These are phyloP conservation scores for Funneliformis caledonium DNA, from an alignment of 371 early-diverging fungal species.

Conservation along the genomic window DNA sequence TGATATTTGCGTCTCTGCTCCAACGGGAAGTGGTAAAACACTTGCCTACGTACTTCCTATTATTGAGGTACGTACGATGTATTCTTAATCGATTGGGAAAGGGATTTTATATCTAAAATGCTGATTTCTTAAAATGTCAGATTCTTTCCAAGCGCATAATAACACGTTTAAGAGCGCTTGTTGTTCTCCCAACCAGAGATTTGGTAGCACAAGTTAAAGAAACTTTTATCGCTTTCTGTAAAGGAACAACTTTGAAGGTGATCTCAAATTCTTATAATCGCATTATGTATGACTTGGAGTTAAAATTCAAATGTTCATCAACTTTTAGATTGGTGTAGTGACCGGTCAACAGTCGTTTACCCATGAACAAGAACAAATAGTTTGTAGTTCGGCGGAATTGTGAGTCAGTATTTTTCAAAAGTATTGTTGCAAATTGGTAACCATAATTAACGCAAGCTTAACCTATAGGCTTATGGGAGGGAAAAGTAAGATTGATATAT, in stretches of 20 bases:
- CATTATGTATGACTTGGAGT: neutral
- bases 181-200: slow-evolving; percentile 92
- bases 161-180: slow-evolving; percentile 79
- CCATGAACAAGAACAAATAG: slow-evolving; percentile 74
- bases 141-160: slow-evolving; percentile 73
- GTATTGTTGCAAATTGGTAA: slow-evolving; percentile 2
- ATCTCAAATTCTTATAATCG: neutral
- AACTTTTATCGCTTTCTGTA: slow-evolving; percentile 76
- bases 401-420: slow-evolving; percentile 35
- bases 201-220: slow-evolving; percentile 86
- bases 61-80: slow-evolving; percentile 63
- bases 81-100: neutral
- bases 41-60: slow-evolving; percentile 97
- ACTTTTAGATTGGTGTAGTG: slow-evolving; percentile 61
- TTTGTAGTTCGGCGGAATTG: slow-evolving; percentile 54
- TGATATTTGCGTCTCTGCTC: slow-evolving; percentile 93
- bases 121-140: slow-evolving; percentile 24
- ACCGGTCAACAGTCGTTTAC: slow-evolving; percentile 80
- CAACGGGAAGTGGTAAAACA: slow-evolving; percentile 97
- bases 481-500: slow-evolving; percentile 80
- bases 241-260: slow-evolving; percentile 74
- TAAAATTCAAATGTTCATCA: neutral
- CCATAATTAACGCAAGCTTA: slow-evolving; percentile 14
- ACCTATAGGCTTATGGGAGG: slow-evolving; percentile 56
- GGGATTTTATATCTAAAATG: slow-evolving; percentile 14